Percentiles rank a stretch among this genome's conserved stretches.
These are phyloP conservation scores for Fraxinus nigra DNA, from an alignment of 305 asterid genomes.

Conservation along the genomic window DNA sequence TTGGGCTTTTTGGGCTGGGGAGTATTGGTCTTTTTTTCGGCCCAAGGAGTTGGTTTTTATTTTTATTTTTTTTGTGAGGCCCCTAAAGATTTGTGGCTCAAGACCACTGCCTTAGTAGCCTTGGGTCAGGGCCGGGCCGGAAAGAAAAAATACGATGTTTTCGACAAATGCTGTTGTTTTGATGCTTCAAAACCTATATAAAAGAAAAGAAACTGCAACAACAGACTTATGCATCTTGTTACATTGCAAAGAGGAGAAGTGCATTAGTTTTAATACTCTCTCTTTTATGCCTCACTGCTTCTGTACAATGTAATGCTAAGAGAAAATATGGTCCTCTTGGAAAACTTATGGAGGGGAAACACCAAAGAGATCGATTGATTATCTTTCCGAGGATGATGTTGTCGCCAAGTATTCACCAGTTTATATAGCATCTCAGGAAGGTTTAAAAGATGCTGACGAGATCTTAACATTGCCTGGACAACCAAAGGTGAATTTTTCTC, in stretches of 20 bases:
- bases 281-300: constrained; percentile 10
- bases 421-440: constrained; percentile 17
- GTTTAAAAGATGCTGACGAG: constrained; percentile 27
- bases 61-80: no score
- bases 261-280: constrained; percentile 1
- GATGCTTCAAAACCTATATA: background rate
- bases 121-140: no score
- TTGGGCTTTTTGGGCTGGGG: no score
- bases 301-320: constrained; percentile 15
- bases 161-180: background rate
- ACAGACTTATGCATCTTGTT: background rate
- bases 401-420: background rate
- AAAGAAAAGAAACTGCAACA: background rate
- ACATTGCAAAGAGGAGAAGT: background rate
- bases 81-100: no score
- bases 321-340: constrained; percentile 6
- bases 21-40: no score
- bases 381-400: background rate
- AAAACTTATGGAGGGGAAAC: constrained; percentile 5
- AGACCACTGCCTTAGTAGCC: no score
- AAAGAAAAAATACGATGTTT: background rate
- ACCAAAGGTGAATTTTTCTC: constrained; percentile 32
- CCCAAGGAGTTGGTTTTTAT: no score
- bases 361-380: background rate
- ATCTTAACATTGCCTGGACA: constrained; percentile 31